phyloP scores from a whole-genome alignment of 2,329 filamentous ascomycete species.

The Exophiala aquamarina region DNA sequence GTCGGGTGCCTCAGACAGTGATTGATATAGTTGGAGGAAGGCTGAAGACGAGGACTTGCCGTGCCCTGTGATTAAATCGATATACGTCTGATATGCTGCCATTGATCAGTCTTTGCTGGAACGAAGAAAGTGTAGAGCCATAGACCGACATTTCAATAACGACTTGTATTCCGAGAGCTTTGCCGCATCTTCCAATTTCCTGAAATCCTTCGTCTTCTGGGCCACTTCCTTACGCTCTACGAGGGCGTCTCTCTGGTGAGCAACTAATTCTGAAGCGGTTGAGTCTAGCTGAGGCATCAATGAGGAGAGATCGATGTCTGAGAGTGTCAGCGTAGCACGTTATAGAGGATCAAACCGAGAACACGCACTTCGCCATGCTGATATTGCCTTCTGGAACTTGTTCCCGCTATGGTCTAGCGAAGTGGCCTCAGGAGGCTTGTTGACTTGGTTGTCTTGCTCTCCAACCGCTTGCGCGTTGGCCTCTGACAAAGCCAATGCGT shows the following conservation, averaged over 20 bases:
- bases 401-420: constrained; percentile 64
- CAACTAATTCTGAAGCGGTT: constrained; percentile 91
- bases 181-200: constrained; percentile 83
- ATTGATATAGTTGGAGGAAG: constrained; percentile 89
- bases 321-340: constrained; percentile 8
- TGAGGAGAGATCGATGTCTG: constrained; percentile 82
- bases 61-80: constrained; percentile 93
- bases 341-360: background rate
- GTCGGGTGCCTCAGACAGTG: constrained; percentile 91
- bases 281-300: constrained; percentile 84
- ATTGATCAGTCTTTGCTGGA: constrained; percentile 1
- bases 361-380: constrained; percentile 83
- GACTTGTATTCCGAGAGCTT: constrained; percentile 89
- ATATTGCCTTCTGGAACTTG: constrained; percentile 95
- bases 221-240: constrained; percentile 94
- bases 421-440: constrained; percentile 29
- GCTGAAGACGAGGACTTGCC: constrained; percentile 91
- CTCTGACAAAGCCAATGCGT: constrained; percentile 44
- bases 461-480: constrained; percentile 36
- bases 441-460: constrained; percentile 30
- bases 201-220: constrained; percentile 98
- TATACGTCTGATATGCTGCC: constrained; percentile 91
- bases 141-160: constrained; percentile 70
- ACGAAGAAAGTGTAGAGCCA: background rate
- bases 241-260: constrained; percentile 91